Conservation (phyloP, 345 rosid genomes). For the Salix dunnii region DNA sequence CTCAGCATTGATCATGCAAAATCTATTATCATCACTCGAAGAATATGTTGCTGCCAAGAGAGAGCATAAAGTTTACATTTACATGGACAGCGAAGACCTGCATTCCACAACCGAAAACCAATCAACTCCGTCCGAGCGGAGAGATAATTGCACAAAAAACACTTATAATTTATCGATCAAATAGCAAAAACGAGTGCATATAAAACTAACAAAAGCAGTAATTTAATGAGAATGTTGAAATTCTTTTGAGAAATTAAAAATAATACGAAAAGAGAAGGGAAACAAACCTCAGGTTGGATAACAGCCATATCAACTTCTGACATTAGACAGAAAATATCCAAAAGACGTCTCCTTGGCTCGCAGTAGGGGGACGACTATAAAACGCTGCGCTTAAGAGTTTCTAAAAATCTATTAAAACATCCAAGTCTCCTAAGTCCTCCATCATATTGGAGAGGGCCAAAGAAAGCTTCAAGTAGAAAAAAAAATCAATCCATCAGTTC, state of each 20-base stretch:
- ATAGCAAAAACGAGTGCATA: no score
- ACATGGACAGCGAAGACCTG: background rate
- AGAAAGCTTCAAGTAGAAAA: background rate
- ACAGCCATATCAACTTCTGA: slow-evolving; percentile 30
- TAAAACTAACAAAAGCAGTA: no score
- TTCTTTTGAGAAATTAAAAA: background rate
- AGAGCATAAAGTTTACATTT: background rate
- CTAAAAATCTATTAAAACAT: background rate
- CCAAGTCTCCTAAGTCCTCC: background rate
- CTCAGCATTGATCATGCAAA: no score
- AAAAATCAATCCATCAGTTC: background rate
- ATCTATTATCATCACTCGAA: background rate
- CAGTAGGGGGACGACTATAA: slow-evolving; percentile 1
- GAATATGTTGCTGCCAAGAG: background rate
- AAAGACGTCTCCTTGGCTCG: slow-evolving; percentile 21
- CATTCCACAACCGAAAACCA: background rate
- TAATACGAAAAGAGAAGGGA: background rate
- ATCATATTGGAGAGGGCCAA: background rate
- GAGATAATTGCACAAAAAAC: background rate
- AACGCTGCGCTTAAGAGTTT: background rate
- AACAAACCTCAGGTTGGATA: slow-evolving; percentile 25
- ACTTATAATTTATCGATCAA: background rate
- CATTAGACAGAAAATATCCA: slow-evolving; percentile 13
- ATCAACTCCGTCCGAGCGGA: background rate
- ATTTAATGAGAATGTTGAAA: background rate